phyloP scores from a whole-genome alignment of 2,329 filamentous ascomycete genomes.

The Xylogone sp. region DNA sequence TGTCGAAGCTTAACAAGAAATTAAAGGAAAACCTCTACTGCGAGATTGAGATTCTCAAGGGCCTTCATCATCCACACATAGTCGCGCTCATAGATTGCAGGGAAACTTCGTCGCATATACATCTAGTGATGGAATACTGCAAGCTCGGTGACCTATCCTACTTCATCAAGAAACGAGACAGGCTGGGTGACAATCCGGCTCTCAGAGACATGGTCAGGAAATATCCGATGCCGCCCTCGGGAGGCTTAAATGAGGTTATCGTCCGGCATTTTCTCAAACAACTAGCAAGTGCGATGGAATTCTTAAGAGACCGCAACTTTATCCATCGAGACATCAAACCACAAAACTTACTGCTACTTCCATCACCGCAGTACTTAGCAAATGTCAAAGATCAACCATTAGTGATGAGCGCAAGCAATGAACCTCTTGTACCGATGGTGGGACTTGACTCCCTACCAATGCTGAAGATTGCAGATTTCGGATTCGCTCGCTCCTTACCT shows the following conservation, averaged over 20 bases:
- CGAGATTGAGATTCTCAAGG: constrained; percentile 94
- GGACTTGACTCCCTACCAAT: constrained; percentile 85
- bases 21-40: constrained; percentile 92
- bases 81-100: constrained; percentile 93
- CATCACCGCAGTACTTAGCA: constrained; percentile 68
- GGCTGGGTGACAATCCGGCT: constrained; percentile 72
- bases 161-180: constrained; percentile 93
- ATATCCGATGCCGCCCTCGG: constrained; percentile 78
- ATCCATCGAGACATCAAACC: constrained; percentile 98
- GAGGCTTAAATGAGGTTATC: constrained; percentile 94
- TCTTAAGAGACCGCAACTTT: constrained; percentile 78
- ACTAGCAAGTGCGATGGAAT: constrained; percentile 85
- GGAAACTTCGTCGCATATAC: constrained; percentile 83
- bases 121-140: constrained; percentile 98
- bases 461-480: constrained; percentile 97
- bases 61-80: constrained; percentile 91
- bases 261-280: constrained; percentile 96
- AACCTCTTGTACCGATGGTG: constrained; percentile 75
- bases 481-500: constrained; percentile 91
- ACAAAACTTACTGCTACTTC: constrained; percentile 88
- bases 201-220: constrained; percentile 89
- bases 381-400: constrained; percentile 59
- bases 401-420: constrained; percentile 71
- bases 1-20: constrained; percentile 88
- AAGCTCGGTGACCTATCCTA: constrained; percentile 90